Evolutionary conservation across 2,329 filamentous ascomycete species (phyloP).

Genomic region (Fusarium sacchari): DNA sequence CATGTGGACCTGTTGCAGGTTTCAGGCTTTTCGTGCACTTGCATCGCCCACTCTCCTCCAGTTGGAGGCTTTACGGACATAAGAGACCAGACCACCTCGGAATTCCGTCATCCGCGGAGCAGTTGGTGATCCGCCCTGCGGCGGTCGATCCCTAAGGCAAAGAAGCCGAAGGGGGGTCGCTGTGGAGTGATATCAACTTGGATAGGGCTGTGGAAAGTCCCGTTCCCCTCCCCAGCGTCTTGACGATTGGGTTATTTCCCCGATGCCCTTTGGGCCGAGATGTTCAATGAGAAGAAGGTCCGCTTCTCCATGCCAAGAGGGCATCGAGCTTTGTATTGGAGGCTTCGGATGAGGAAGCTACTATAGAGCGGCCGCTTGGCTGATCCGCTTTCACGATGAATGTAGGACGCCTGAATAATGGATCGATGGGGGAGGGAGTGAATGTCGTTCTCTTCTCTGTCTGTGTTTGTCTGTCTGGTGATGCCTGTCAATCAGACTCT

Average conservation of each 20-base stretch:
- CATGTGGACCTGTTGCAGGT: conserved; percentile 19
- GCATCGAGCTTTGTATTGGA: neutral
- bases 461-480: neutral
- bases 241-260: neutral
- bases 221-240: neutral
- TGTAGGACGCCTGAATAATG: conserved; percentile 1
- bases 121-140: conserved; percentile 3
- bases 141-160: conserved; percentile 10
- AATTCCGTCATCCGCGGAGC: neutral
- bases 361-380: conserved; percentile 19
- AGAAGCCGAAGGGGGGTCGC: conserved; percentile 19
- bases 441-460: conserved; percentile 7
- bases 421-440: conserved; percentile 1
- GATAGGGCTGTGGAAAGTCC: conserved; percentile 30
- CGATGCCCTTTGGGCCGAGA: neutral
- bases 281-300: neutral
- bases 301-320: conserved; percentile 9
- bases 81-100: neutral
- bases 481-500: conserved; percentile 3
- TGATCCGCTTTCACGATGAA: conserved; percentile 10
- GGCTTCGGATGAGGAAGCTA: neutral
- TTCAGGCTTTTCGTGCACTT: neutral
- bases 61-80: conserved; percentile 20
- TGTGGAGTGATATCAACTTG: conserved; percentile 26
- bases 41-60: neutral